Evolutionary conservation across 202 grass and related monocot species (phyloP), one percentile per base, ranked within the genome.

Genomic region (Elaeis oleifera): DNA sequence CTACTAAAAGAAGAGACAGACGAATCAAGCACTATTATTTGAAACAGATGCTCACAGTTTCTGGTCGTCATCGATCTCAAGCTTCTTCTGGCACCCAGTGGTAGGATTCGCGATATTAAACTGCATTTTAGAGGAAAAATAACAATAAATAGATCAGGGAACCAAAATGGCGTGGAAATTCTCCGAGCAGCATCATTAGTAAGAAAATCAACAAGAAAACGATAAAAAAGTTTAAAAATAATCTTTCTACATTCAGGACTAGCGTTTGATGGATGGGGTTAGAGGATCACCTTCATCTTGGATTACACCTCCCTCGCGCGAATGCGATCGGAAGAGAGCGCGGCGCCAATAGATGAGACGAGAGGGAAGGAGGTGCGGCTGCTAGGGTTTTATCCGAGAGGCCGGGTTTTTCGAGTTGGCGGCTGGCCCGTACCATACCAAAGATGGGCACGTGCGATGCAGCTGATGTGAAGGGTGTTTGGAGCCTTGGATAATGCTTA

Each of bases 31-130:
- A 31, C 2, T 17, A 60, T 60, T 17, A n/a, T 60, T 32, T 31
- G 29, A 6, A 7, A 60, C n/a, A 19, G 58, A 39, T 60, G 58
- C 58, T 39, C 58, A 60, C 58, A 60, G 58, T n/a, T 60, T 60
- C 26, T 60, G 58, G 58, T 60, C 58, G 27, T 60, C 58, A 60
- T 60, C 58, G 27, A 60, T 60, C 24, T 60, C 58, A 27, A 60
- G 58, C 27, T 60, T 60, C 58, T 60, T 60, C 16, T 60, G 58
- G 58, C 58, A 60, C 27, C 58, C 58, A 39, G 58, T 60, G 4
- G 58, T 39, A 16, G 58, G 58, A 60, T 60, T 60, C 5, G 58
- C 58, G 58, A 60, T 39, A 60, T 60, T 60, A 27, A 60, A 60
- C 58, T 60, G 58, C 27, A 60, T 60, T 32, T 18, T 32, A 60